phyloP scores from a whole-genome alignment of 345 rosid species.

The Murraya koenigii region DNA sequence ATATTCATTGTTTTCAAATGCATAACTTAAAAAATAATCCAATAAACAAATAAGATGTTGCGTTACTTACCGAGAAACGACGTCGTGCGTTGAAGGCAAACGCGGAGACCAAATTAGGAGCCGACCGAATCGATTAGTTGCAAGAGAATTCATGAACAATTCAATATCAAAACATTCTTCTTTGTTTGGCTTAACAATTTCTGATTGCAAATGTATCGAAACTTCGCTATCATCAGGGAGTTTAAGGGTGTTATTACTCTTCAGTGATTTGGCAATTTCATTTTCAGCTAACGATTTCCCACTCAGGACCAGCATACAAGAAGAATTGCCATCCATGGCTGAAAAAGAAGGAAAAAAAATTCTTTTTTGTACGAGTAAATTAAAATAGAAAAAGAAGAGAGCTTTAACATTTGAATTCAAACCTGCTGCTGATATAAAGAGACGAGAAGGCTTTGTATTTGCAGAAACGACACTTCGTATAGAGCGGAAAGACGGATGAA shows the following conservation, averaged over 20 bases:
- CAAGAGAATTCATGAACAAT: constrained; percentile 51
- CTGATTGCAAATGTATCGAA: constrained; percentile 43
- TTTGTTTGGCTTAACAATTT: constrained; percentile 29
- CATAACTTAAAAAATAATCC: neutral
- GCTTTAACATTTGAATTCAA: neutral
- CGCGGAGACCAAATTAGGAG: constrained; percentile 82
- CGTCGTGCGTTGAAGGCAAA: constrained; percentile 74
- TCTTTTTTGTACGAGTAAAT: neutral
- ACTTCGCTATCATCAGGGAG: constrained; percentile 41
- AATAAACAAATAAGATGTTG: neutral
- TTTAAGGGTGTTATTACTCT: constrained; percentile 42
- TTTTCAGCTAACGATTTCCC: constrained; percentile 63
- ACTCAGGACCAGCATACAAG: constrained; percentile 45
- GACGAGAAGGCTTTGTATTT: neutral
- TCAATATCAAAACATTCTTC: constrained; percentile 40
- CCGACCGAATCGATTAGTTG: constrained; percentile 66
- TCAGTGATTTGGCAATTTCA: constrained; percentile 49
- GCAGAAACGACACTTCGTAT: constrained; percentile 4
- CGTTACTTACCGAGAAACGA: constrained; percentile 64
- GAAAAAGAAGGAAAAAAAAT: constrained; percentile 6
- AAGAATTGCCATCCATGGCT: constrained; percentile 58
- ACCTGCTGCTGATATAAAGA: constrained; percentile 15
- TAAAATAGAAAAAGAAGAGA: constrained; percentile 10
- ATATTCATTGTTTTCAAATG: neutral
- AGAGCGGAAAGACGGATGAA: constrained; percentile 10